phyloP scores from a whole-genome alignment of 805 yeast genomes.

The Ogataea thermomethanolica region DNA sequence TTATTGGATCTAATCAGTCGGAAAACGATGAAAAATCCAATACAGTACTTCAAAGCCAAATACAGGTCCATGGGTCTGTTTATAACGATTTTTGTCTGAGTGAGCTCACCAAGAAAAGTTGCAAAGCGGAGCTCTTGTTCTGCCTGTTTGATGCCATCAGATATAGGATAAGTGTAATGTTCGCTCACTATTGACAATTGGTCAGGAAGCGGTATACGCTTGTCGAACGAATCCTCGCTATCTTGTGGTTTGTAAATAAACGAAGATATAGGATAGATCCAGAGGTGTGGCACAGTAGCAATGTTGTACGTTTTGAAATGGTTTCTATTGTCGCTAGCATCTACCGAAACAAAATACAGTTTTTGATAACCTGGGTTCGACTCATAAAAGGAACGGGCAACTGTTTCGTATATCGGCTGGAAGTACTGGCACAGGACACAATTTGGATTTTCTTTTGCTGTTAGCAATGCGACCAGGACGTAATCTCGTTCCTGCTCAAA shows the following conservation, averaged over 20 bases:
- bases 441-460: constrained; percentile 39
- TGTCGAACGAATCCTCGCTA: constrained; percentile 22
- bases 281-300: constrained; percentile 58
- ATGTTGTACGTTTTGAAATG: constrained; percentile 42
- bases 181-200: constrained; percentile 20
- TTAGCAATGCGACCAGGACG: constrained; percentile 47
- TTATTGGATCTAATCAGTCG: constrained; percentile 43
- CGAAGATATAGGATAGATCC: constrained; percentile 49
- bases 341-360: constrained; percentile 49
- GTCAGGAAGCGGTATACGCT: constrained; percentile 16
- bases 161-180: constrained; percentile 25
- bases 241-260: constrained; percentile 33
- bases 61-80: constrained; percentile 39
- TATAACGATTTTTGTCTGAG: constrained; percentile 43
- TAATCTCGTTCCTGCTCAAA: constrained; percentile 50
- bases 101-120: constrained; percentile 44
- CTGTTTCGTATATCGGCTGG: constrained; percentile 38
- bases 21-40: constrained; percentile 42
- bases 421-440: constrained; percentile 49
- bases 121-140: constrained; percentile 47
- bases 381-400: constrained; percentile 40
- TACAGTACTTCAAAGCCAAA: constrained; percentile 45
- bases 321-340: constrained; percentile 42
- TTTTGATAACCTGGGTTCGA: constrained; percentile 42
- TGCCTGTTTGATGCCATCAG: constrained; percentile 31